Evolutionary conservation across 495 filamentous ascomycete genomes (phyloP), one percentile per base, ranked within the genome.

Genomic region (Saxispiralis lemnorum): DNA sequence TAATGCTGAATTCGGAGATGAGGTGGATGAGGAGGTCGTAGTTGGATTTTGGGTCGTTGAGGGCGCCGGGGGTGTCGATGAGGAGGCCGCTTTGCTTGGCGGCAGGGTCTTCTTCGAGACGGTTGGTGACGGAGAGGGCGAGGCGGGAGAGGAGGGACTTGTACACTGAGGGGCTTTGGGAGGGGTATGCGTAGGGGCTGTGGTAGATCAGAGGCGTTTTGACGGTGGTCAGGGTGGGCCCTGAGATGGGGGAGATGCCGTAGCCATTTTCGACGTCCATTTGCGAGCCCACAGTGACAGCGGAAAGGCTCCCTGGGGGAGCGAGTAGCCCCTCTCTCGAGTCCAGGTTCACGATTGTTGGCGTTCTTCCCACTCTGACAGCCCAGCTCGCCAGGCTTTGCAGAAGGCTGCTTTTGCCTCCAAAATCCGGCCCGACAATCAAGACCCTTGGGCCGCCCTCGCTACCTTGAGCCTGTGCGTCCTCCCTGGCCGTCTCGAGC

Each of bases 151-250:
- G 62, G 44, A 96, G 56, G 1, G 76, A 73, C 59, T 74, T 81
- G 58, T 77, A 94, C 11, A 87, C 56, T 34, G 66, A 68, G 20
- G 71, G 65, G 41, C 87, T 81, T 6, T 83, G 81, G 47, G 89
- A 79, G 2, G 83, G 75, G 46, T 66, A 78, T 33, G 73, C 66
- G 42, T 82, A 65, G 9, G 86, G 86, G 60, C 84, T 86, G 52
- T 82, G 82, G 53, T 94, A 95, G n/a, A 86, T 83, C 43, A 96
- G 61, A 15, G 92, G 92, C 51, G 89, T 63, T 63, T 94, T 96
- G 18, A 93, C 82, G 1, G 89, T 85, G 13, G 89, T 72, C 11
- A 75, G 71, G 47, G 78, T 89, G 6, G 92, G 86, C 2, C 87
- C 88, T 45, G 78, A 88, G 51, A 84, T 93, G 1, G 89, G 87